A percentile compares a stretch with the other conserved stretches of the same genome.
phyloP scores from a whole-genome alignment of 371 early-diverging fungal species.

The Phascolomyces articulosus region DNA sequence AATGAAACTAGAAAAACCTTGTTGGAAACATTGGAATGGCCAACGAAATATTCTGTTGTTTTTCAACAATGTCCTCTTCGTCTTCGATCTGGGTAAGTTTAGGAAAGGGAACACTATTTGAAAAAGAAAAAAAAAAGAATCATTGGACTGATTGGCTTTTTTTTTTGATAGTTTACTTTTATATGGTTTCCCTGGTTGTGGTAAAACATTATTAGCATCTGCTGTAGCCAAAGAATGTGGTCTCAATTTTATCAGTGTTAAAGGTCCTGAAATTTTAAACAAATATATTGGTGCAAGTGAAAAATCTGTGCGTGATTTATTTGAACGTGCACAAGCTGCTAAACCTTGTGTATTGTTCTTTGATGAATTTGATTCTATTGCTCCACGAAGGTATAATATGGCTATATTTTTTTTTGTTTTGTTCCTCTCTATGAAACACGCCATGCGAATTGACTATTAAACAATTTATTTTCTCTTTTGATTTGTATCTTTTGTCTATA shows the following conservation, averaged over 20 bases:
- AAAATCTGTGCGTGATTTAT: slow-evolving; percentile 87
- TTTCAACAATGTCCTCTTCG: slow-evolving; percentile 88
- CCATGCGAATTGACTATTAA: too few species aligned
- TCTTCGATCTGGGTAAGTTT: slow-evolving; percentile 81
- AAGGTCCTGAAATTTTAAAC: slow-evolving; percentile 95
- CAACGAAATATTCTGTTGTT: slow-evolving; percentile 89
- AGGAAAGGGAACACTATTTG: neutral
- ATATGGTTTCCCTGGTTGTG: slow-evolving; percentile 95
- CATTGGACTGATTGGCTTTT: too few species aligned
- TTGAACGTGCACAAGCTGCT: slow-evolving; percentile 91
- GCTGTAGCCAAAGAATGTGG: slow-evolving; percentile 93
- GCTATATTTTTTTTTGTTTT: neutral
- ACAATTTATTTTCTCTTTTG: too few species aligned
- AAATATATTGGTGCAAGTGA: slow-evolving; percentile 98
- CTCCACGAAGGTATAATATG: slow-evolving; percentile 70
- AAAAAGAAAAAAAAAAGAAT: neutral
- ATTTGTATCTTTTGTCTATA: slow-evolving; percentile 25
- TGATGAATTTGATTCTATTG: slow-evolving; percentile 98
- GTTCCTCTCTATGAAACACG: too few species aligned
- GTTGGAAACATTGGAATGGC: slow-evolving; percentile 94
- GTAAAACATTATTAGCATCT: slow-evolving; percentile 93
- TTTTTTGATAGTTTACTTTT: slow-evolving; percentile 68
- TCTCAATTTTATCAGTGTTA: slow-evolving; percentile 94
- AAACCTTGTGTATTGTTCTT: slow-evolving; percentile 93
- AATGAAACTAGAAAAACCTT: slow-evolving; percentile 79